Percentiles rank a stretch among this genome's conserved stretches.
Conservation (phyloP, 371 early-diverging fungal genomes). For the Ordospora pajunii region DNA sequence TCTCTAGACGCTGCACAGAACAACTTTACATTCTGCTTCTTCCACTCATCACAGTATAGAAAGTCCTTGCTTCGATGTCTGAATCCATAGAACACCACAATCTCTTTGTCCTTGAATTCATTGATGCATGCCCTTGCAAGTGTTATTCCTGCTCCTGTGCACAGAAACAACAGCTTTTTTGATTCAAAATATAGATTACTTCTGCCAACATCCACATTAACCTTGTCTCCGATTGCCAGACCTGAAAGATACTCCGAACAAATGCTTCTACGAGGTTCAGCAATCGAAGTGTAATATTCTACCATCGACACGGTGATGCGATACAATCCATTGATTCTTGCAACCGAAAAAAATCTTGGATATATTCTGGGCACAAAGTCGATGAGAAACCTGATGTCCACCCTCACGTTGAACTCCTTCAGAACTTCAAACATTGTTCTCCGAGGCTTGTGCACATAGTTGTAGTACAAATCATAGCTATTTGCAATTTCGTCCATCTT, state of each 20-base stretch:
- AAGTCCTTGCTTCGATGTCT: slow-evolving; percentile 44
- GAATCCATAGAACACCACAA: slow-evolving; percentile 55
- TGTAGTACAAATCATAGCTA: slow-evolving; percentile 57
- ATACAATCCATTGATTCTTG: slow-evolving; percentile 37
- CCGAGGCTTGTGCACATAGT: slow-evolving; percentile 36
- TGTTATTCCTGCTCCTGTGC: slow-evolving; percentile 59
- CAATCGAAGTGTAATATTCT: slow-evolving; percentile 13
- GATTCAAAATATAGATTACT: slow-evolving; percentile 30
- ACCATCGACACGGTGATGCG: slow-evolving; percentile 43
- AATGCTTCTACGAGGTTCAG: slow-evolving; percentile 33
- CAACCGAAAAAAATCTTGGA: slow-evolving; percentile 57
- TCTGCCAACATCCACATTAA: slow-evolving; percentile 35
- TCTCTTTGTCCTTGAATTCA: slow-evolving; percentile 34
- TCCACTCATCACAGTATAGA: slow-evolving; percentile 28
- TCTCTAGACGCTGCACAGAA: slow-evolving; percentile 27
- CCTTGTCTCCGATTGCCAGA: background rate
- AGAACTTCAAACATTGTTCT: slow-evolving; percentile 52
- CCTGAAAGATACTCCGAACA: slow-evolving; percentile 56
- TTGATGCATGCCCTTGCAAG: slow-evolving; percentile 42
- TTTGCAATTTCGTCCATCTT: slow-evolving; percentile 45
- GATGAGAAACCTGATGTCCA: slow-evolving; percentile 12
- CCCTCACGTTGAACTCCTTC: slow-evolving; percentile 23
- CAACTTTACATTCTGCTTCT: background rate
- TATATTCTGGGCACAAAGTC: slow-evolving; percentile 21
- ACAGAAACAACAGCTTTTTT: slow-evolving; percentile 51